Base-by-base conservation (phyloP, 1,284 basidiomycete species). In the Pseudozyma hubeiensis region DNA sequence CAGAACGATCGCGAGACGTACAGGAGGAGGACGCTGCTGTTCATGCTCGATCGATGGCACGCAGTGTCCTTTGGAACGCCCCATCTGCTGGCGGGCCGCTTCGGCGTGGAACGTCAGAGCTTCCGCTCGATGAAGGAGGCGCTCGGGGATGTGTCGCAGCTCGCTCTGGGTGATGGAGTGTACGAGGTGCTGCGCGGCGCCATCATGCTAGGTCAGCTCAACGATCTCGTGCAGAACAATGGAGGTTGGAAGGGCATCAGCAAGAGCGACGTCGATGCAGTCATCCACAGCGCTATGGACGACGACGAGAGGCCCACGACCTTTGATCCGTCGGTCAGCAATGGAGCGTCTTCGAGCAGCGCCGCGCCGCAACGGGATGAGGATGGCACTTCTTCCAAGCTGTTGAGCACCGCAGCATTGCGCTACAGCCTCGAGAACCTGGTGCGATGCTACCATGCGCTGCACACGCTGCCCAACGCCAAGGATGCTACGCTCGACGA, bases 11-110 rank as follows among this genome's bases (percentile, higher is more conserved):
- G 58, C 48, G 74, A 64, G 50, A 65, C 62, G 30, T 65, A 69
- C 44, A 44, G 76, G 17, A 53, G 74, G 6, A 17, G 74, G 24
- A 66, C 66, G 43, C 19, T 78, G 37, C 50, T 73, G 16, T 70
- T 73, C 54, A 73, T 69, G 61, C 54, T 78, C 13, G 76, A 78
- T 52, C 64, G 76, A 30, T 78, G 76, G 76, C 76, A 78, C 44
- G 59, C 76, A 6, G 39, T 65, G 19, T 69, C 56, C 1, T 78
- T 76, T 53, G 64, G 65, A 14, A 65, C 76, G 19, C 62, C 73
- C 13, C 69, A 72, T 17, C 29, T 73, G 40, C 47, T 78, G 19
- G 44, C 41, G 24, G 73, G 73, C 17, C 60, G 67, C 9, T 65
- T 72, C n/a, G 73, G 64, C 11, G 55, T 72, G 55, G 73, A 75